Conservation (phyloP, 2,329 filamentous ascomycete genomes). For the Epichloe hybrida region DNA sequence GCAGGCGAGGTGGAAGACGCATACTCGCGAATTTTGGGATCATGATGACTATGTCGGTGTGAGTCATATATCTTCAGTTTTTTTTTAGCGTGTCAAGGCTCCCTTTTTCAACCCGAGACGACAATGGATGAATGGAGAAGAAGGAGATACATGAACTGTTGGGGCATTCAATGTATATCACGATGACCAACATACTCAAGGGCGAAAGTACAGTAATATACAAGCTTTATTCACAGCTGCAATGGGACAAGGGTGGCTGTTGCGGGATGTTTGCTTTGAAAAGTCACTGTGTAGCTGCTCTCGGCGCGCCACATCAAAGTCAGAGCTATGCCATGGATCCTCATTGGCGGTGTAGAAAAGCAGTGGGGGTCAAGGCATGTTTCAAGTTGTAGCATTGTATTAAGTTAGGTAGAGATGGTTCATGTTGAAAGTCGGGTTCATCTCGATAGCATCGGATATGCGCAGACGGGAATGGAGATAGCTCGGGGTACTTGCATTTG, state of each 20-base stretch:
- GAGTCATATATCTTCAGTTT: not conserved
- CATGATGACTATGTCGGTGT: slow-evolving; percentile 30
- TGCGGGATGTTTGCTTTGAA: not conserved
- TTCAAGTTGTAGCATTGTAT: too few species aligned
- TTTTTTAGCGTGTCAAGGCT: not conserved
- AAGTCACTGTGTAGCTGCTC: not conserved
- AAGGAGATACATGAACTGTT: too few species aligned
- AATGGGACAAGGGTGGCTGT: too few species aligned
- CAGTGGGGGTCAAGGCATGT: not conserved
- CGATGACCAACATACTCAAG: not conserved
- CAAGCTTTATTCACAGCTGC: too few species aligned
- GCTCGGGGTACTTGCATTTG: not conserved
- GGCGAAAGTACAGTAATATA: too few species aligned
- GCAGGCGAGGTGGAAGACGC: slow-evolving; percentile 96
- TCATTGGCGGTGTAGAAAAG: not conserved
- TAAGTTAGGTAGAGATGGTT: not conserved
- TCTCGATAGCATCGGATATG: not conserved
- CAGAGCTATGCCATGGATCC: not conserved
- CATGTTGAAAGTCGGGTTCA: not conserved
- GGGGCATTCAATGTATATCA: not conserved
- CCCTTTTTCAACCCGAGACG: not conserved
- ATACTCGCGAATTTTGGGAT: slow-evolving; percentile 79
- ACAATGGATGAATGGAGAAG: not conserved
- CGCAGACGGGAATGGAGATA: not conserved
- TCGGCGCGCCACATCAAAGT: not conserved